Evolutionary conservation across 1,284 basidiomycete genomes (phyloP).

Genomic region (Puccinia triticina): DNA sequence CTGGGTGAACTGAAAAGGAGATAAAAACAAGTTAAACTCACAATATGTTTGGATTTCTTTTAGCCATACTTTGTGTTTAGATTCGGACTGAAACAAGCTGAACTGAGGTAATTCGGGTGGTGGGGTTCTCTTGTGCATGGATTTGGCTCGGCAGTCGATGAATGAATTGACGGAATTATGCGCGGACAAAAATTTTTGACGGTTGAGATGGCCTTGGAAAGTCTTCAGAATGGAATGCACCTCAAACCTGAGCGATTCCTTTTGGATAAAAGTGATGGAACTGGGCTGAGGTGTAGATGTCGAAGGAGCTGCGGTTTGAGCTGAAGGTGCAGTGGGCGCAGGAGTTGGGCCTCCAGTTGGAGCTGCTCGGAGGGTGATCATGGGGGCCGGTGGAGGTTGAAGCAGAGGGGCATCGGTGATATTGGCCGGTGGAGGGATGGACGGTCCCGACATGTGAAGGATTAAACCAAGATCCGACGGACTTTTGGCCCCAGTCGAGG

Average conservation of each 20-base stretch:
- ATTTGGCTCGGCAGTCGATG: not conserved
- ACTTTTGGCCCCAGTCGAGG: not conserved
- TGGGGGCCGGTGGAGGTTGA: not conserved
- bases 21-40: conserved; percentile 1
- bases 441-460: not conserved
- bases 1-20: no score
- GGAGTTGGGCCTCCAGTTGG: not conserved
- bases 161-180: no score
- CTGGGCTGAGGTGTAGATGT: not conserved
- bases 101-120: conserved; percentile 4
- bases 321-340: not conserved
- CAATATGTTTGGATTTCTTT: conserved; percentile 25
- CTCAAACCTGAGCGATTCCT: no score
- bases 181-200: no score
- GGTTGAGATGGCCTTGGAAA: not conserved
- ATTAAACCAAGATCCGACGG: not conserved
- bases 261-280: not conserved
- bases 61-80: conserved; percentile 4
- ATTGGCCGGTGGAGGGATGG: no score
- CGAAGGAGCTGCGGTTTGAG: not conserved
- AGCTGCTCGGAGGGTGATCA: not conserved
- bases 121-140: not conserved
- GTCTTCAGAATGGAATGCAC: not conserved
- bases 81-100: not conserved
- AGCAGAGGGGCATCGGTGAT: not conserved